Conservation (phyloP, 345 rosid genomes). For the Camelina sativa region DNA sequence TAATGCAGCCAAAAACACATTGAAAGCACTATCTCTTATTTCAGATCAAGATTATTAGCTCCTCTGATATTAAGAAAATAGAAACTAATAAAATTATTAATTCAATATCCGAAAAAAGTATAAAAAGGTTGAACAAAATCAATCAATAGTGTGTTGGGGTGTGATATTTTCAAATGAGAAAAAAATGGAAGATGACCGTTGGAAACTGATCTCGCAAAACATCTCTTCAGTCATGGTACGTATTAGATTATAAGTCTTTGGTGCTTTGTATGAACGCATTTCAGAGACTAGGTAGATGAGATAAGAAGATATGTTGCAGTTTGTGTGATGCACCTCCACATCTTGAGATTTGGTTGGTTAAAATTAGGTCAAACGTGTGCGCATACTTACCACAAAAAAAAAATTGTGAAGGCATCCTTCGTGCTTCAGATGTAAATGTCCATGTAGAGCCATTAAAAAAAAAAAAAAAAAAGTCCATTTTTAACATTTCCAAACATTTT, state of each 20-base stretch:
- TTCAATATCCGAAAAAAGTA: too few relatives aligned
- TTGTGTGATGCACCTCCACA: conserved; percentile 12
- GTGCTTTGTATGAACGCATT: neutral
- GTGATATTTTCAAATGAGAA: neutral
- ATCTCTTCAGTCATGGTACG: neutral
- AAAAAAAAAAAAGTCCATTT: neutral
- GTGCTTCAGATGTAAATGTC: neutral
- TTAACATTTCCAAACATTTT: conserved; percentile 6
- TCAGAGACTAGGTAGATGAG: neutral
- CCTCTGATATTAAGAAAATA: too few relatives aligned
- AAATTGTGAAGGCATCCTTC: neutral
- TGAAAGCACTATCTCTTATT: neutral
- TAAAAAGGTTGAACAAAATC: neutral
- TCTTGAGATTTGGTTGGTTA: conserved; percentile 18
- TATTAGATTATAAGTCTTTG: neutral
- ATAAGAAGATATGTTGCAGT: conserved; percentile 5
- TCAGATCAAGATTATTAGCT: neutral
- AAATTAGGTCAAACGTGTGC: conserved; percentile 1
- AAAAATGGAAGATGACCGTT: neutral
- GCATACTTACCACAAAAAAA: neutral
- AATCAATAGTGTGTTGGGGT: neutral
- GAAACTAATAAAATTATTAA: too few relatives aligned
- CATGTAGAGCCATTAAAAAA: too few relatives aligned
- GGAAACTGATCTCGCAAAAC: neutral
- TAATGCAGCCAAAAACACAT: neutral